Conservation (phyloP, 2,329 filamentous ascomycete genomes). For the Westerdykella sp. region DNA sequence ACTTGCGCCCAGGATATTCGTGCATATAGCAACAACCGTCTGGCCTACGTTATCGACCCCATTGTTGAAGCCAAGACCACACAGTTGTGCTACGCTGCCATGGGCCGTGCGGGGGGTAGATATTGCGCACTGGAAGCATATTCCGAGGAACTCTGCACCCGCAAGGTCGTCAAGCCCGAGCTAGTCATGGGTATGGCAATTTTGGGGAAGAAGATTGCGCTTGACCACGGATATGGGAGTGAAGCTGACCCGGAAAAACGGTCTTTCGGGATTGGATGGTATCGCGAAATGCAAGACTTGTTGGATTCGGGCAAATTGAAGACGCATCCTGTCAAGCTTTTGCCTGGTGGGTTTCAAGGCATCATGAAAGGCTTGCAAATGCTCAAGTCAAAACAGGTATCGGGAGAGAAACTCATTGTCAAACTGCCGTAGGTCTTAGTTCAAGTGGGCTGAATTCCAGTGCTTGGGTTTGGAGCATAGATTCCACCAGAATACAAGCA, state of each 20-base stretch:
- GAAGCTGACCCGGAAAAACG: background rate
- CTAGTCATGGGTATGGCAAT: slow-evolving; percentile 1
- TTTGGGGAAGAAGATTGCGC: background rate
- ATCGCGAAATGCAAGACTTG: too few species aligned
- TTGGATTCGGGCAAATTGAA: too few species aligned
- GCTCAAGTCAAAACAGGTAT: too few species aligned
- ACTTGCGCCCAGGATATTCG: slow-evolving; percentile 11
- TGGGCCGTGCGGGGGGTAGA: slow-evolving; percentile 13
- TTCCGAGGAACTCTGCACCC: background rate
- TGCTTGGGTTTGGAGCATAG: too few species aligned
- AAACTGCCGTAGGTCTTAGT: too few species aligned
- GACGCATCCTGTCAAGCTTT: too few species aligned
- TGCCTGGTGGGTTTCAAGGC: too few species aligned
- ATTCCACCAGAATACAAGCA: too few species aligned
- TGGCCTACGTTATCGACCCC: slow-evolving; percentile 43
- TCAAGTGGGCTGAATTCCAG: too few species aligned
- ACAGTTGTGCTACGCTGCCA: slow-evolving; percentile 13
- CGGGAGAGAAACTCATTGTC: too few species aligned
- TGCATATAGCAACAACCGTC: slow-evolving; percentile 35
- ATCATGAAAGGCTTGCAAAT: too few species aligned
- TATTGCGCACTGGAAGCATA: slow-evolving; percentile 12
- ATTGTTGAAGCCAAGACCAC: slow-evolving; percentile 26
- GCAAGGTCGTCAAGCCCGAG: background rate
- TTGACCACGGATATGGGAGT: background rate
- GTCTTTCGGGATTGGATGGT: background rate